Conservation (phyloP, 2,329 filamentous ascomycete genomes). For the Penicillium oxalicum region DNA sequence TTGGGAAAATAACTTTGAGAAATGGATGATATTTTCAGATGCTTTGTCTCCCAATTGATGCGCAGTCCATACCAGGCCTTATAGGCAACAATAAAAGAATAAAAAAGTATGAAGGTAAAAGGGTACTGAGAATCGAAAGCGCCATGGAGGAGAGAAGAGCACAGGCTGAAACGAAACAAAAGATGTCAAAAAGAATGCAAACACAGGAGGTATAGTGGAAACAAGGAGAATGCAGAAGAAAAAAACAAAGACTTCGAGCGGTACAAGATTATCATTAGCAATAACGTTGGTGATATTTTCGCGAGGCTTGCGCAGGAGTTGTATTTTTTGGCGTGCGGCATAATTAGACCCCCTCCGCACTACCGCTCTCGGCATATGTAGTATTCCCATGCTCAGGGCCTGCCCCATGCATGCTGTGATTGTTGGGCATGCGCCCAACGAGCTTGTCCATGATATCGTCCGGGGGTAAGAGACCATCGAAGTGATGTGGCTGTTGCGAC, state of each 20-base stretch:
- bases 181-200: background rate
- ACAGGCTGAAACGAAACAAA: background rate
- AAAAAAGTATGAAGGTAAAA: too few relatives aligned
- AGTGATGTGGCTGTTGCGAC: slow-evolving; percentile 26
- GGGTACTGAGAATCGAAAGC: slow-evolving; percentile 1
- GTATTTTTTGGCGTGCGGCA: too few relatives aligned
- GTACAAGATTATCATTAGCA: slow-evolving; percentile 24
- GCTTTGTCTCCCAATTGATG: too few relatives aligned
- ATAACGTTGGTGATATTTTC: slow-evolving; percentile 13
- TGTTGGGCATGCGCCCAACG: slow-evolving; percentile 31
- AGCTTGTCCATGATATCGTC: slow-evolving; percentile 37
- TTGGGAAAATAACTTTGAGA: too few relatives aligned
- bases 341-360: slow-evolving; percentile 29
- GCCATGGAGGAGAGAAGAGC: background rate
- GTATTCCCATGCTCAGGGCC: slow-evolving; percentile 28
- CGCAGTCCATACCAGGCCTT: too few relatives aligned
- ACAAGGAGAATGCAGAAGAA: slow-evolving; percentile 10
- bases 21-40: too few relatives aligned
- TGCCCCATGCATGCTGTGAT: slow-evolving; percentile 30
- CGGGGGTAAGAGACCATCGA: slow-evolving; percentile 29
- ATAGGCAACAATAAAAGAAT: too few relatives aligned
- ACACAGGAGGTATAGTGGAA: background rate
- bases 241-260: slow-evolving; percentile 11
- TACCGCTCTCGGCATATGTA: slow-evolving; percentile 26
- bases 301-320: background rate